Evolutionary conservation across 2,329 filamentous ascomycete species (phyloP).

Genomic region (Cadophora malorum): DNA sequence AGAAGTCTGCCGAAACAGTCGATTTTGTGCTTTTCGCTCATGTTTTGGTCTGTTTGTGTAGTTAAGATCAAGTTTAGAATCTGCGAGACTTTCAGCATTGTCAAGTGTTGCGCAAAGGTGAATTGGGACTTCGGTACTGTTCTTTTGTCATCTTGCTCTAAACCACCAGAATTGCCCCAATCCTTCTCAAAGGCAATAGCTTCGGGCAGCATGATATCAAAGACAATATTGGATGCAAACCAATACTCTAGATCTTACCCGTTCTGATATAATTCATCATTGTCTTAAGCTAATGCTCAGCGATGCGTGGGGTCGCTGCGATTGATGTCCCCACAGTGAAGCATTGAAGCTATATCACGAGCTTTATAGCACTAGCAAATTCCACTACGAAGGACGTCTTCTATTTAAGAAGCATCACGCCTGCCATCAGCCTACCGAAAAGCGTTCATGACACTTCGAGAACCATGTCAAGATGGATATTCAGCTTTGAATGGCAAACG

Average conservation of each 20-base stretch:
- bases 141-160: background rate
- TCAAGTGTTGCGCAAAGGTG: background rate
- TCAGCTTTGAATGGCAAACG: too few species aligned
- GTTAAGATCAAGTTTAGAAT: background rate
- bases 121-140: background rate
- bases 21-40: too few species aligned
- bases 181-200: too few species aligned
- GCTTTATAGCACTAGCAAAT: background rate
- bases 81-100: background rate
- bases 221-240: too few species aligned
- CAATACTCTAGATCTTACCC: too few species aligned
- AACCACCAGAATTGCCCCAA: too few species aligned
- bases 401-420: background rate
- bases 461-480: too few species aligned
- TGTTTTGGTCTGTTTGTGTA: background rate
- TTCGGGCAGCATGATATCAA: too few species aligned
- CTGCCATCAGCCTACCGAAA: background rate
- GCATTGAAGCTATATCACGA: slow-evolving; percentile 13
- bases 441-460: background rate
- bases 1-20: too few species aligned
- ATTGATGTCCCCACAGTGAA: background rate
- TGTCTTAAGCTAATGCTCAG: background rate
- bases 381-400: background rate
- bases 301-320: background rate
- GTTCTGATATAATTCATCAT: background rate